Percentiles rank a stretch among this genome's conserved stretches.
Conservation (phyloP, 139 green algal species). For the Eudorina sp. region DNA sequence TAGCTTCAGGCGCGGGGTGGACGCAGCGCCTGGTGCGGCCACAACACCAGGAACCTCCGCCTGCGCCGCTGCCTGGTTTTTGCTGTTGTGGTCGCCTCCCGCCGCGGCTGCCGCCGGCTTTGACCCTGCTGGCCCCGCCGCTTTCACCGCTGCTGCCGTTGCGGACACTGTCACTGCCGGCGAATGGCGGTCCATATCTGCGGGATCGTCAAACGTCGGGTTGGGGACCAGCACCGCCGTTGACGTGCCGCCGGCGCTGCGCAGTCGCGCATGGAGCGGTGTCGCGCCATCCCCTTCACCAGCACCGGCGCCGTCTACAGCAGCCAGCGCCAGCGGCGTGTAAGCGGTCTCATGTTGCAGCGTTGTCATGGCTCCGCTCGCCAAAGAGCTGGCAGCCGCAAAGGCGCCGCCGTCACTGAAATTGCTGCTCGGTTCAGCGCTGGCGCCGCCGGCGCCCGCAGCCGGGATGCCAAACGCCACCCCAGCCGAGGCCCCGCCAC, state of each 20-base stretch:
- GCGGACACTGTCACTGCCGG: neutral
- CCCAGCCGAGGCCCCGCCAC: neutral
- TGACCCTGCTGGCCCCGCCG: no score
- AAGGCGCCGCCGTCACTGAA: neutral
- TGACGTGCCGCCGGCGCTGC: slow-evolving; percentile 23
- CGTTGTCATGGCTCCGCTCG: neutral
- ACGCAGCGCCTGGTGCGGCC: no score
- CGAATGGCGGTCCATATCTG: neutral
- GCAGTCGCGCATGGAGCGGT: neutral
- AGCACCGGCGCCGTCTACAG: neutral
- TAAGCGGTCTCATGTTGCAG: slow-evolving; percentile 36
- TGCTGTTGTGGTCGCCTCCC: no score
- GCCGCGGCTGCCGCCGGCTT: no score
- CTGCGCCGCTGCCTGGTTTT: no score
- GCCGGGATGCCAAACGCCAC: neutral
- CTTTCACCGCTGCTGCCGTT: neutral
- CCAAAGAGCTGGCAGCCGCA: neutral
- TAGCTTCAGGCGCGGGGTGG: neutral
- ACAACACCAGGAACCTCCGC: no score
- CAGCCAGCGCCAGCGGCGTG: slow-evolving; percentile 27
- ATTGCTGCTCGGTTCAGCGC: neutral
- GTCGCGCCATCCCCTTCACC: neutral
- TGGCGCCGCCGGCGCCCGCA: neutral
- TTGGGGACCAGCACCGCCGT: slow-evolving; percentile 42
- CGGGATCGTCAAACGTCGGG: slow-evolving; percentile 7